Percentiles rank a stretch among this genome's conserved stretches.
Evolutionary conservation across 108 stramenopile genomes (phyloP).

Genomic region (Discostella stelligeroides): DNA sequence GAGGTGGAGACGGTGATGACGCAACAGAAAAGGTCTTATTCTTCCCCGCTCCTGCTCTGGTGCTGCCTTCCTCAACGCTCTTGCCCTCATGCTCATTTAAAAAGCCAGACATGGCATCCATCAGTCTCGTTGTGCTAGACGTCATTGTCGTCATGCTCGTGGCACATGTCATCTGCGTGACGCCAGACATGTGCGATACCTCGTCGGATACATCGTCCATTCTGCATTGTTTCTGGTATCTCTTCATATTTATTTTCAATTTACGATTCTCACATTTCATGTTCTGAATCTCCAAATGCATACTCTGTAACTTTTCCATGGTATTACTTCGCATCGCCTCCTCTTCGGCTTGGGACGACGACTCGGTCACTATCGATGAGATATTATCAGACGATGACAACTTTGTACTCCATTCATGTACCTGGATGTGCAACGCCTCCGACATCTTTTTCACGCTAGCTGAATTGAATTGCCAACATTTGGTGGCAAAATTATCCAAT

Average conservation of each 20-base stretch:
- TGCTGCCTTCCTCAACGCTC: not conserved
- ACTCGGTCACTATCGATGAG: slow-evolving; percentile 1
- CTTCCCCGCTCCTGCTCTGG: not conserved
- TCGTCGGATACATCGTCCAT: slow-evolving; percentile 22
- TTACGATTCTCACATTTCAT: slow-evolving; percentile 22
- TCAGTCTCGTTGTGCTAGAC: slow-evolving; percentile 10
- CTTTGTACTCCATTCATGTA: slow-evolving; percentile 41
- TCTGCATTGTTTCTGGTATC: not conserved
- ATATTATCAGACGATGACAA: too few relatives aligned
- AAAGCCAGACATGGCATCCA: slow-evolving; percentile 33
- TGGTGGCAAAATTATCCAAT: slow-evolving; percentile 33
- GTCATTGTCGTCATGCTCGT: not conserved
- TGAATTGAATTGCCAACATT: slow-evolving; percentile 33
- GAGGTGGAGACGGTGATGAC: too few relatives aligned
- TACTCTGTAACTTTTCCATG: slow-evolving; percentile 40
- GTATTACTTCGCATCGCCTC: slow-evolving; percentile 10
- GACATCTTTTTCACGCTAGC: slow-evolving; percentile 49
- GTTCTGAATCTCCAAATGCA: slow-evolving; percentile 37
- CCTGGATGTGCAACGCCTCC: slow-evolving; percentile 42
- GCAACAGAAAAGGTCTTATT: slow-evolving; percentile 3
- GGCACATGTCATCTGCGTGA: slow-evolving; percentile 10
- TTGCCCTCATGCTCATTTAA: slow-evolving; percentile 11
- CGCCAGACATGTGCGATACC: slow-evolving; percentile 35
- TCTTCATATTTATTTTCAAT: slow-evolving; percentile 12
- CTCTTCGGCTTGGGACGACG: slow-evolving; percentile 3